phyloP scores from a whole-genome alignment of 176 grass and related monocot genomes.

The Puccinellia tenuiflora region DNA sequence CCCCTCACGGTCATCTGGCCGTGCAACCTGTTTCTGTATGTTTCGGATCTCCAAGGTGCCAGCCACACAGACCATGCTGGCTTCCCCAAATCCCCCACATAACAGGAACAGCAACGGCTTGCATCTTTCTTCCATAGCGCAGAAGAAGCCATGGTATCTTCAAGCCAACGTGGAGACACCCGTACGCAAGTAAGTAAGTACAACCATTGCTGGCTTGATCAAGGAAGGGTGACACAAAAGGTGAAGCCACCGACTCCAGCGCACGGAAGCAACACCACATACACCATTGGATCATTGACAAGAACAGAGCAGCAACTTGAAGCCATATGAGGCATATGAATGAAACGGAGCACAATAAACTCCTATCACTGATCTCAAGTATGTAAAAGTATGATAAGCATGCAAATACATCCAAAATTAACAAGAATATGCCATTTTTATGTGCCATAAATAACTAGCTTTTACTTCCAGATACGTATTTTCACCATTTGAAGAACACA shows the following conservation, averaged over 20 bases:
- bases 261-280: neutral
- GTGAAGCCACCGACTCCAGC: neutral
- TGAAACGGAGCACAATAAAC: neutral
- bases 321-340: neutral
- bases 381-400: neutral
- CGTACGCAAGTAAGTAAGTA: neutral
- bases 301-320: neutral
- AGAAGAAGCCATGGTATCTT: neutral
- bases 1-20: neutral
- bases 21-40: neutral
- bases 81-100: neutral
- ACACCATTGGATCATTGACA: neutral
- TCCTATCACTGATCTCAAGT: neutral
- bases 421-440: neutral
- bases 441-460: neutral
- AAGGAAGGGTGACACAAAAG: neutral
- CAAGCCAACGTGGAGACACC: neutral
- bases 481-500: neutral
- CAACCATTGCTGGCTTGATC: neutral
- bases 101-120: neutral
- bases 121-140: neutral
- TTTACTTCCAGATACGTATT: neutral
- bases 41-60: neutral
- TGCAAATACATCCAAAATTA: conserved; percentile 1
- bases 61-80: neutral